These are phyloP conservation scores for Blastobotrys capitulatus DNA, from an alignment of 1,139 yeast genomes.

Conservation along the genomic window DNA sequence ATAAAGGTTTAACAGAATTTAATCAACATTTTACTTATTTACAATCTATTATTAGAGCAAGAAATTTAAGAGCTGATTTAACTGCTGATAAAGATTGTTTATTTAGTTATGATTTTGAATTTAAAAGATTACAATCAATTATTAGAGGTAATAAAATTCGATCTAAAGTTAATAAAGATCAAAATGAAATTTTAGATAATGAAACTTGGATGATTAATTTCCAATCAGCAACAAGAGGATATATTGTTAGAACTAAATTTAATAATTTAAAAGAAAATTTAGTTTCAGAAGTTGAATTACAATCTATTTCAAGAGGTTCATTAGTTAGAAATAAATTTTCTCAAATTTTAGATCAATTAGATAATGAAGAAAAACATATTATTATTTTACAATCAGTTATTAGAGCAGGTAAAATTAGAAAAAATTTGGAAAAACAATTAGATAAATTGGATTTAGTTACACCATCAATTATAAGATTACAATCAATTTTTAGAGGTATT, in stretches of 20 bases:
- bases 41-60: constrained; percentile 33
- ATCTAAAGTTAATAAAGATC: constrained; percentile 26
- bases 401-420: constrained; percentile 29
- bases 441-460: constrained; percentile 26
- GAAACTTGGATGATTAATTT: constrained; percentile 36
- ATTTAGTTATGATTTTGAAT: constrained; percentile 18
- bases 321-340: constrained; percentile 23
- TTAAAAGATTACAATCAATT: constrained; percentile 35
- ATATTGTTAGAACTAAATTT: constrained; percentile 30
- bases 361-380: constrained; percentile 16
- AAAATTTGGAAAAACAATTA: constrained; percentile 15
- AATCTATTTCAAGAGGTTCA: constrained; percentile 31
- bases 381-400: constrained; percentile 26
- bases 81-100: constrained; percentile 36
- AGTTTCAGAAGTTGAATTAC: constrained; percentile 29
- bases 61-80: constrained; percentile 25
- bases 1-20: constrained; percentile 13
- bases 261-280: constrained; percentile 10
- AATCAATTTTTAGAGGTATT: constrained; percentile 41
- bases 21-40: constrained; percentile 28
- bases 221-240: constrained; percentile 46
- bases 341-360: constrained; percentile 14
- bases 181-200: constrained; percentile 43
- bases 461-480: constrained; percentile 39
- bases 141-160: constrained; percentile 50